phyloP scores from a whole-genome alignment of 1,139 yeast genomes.

The Diutina sp. region DNA sequence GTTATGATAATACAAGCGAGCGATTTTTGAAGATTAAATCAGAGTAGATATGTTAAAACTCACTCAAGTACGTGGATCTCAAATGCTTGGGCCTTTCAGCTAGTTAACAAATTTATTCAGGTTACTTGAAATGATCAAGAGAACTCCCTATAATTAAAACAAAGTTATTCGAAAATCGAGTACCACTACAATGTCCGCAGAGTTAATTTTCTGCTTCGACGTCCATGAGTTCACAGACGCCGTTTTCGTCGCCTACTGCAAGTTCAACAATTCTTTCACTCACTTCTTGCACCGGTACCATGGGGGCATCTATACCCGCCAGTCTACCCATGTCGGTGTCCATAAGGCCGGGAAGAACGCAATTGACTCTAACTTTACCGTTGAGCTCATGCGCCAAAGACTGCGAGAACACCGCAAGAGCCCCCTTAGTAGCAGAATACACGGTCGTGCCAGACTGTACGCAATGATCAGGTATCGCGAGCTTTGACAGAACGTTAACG shows the following conservation, averaged over 20 bases:
- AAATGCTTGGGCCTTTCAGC: too few species aligned
- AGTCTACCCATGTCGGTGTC: slow-evolving; percentile 61
- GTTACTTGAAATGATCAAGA: too few species aligned
- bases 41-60: too few species aligned
- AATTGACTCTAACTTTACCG: slow-evolving; percentile 41
- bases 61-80: too few species aligned
- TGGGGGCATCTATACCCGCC: slow-evolving; percentile 8
- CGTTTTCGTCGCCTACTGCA: background rate
- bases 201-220: background rate
- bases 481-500: slow-evolving; percentile 63
- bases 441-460: slow-evolving; percentile 51
- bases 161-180: background rate
- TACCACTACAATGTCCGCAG: background rate
- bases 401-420: slow-evolving; percentile 52
- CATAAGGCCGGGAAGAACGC: slow-evolving; percentile 64
- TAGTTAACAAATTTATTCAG: too few species aligned
- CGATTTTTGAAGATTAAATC: too few species aligned
- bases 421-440: slow-evolving; percentile 77
- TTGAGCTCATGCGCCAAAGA: slow-evolving; percentile 54
- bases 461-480: slow-evolving; percentile 33
- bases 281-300: background rate
- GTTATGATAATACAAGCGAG: background rate
- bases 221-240: background rate
- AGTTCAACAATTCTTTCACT: background rate
- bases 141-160: too few species aligned